Conservation (phyloP, 371 early-diverging fungal species). For the Lichtheimia hyalospora region DNA sequence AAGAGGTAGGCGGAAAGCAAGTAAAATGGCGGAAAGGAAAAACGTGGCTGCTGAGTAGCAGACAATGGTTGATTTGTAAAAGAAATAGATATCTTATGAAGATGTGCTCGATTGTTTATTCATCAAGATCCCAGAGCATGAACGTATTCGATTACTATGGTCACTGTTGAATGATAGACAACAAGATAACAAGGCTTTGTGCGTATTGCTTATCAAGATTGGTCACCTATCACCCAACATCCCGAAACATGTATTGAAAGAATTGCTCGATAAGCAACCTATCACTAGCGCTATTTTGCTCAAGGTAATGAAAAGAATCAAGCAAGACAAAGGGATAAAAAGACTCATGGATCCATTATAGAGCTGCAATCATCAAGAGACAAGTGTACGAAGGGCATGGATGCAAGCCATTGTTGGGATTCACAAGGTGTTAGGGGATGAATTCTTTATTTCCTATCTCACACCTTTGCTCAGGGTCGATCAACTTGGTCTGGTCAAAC, state of each 20-base stretch:
- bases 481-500: conserved; percentile 20
- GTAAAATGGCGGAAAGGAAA: background rate
- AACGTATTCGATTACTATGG: background rate
- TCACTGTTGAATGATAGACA: background rate
- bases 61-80: no score
- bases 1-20: background rate
- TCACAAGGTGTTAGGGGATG: conserved; percentile 21
- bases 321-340: background rate
- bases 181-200: background rate
- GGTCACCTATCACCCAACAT: conserved; percentile 13
- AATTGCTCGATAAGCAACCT: conserved; percentile 4
- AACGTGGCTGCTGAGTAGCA: background rate
- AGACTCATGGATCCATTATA: background rate
- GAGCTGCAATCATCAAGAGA: conserved; percentile 21
- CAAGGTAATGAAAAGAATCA: conserved; percentile 7
- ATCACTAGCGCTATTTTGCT: conserved; percentile 10
- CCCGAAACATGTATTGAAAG: conserved; percentile 2
- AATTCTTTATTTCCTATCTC: conserved; percentile 16
- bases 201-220: conserved; percentile 3
- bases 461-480: conserved; percentile 18
- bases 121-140: background rate
- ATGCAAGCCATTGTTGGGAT: conserved; percentile 29
- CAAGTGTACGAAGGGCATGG: conserved; percentile 24
- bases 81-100: background rate
- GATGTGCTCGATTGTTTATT: background rate